Conservation (phyloP, 495 filamentous ascomycete species). For the Aspergillus incahuasiensis region DNA sequence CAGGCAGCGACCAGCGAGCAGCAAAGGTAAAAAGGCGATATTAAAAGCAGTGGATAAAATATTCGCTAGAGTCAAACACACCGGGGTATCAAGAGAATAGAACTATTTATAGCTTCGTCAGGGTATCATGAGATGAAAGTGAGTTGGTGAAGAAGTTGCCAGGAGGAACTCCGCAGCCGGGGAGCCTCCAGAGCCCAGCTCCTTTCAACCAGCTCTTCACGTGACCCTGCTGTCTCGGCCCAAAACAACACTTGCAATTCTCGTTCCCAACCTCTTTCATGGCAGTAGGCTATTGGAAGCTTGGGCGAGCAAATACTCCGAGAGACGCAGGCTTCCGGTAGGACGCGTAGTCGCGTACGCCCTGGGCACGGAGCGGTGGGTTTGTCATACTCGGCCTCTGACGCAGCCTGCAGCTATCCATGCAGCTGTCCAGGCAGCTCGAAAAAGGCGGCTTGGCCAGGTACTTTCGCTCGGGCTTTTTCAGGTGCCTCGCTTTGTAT, state of each 20-base stretch:
- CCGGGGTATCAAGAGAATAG: no score
- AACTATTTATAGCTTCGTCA: neutral
- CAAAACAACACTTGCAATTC: neutral
- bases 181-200: no score
- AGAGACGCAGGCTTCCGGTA: neutral
- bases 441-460: no score
- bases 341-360: neutral
- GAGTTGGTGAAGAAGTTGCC: neutral
- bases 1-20: neutral
- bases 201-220: neutral
- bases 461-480: no score
- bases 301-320: neutral
- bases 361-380: neutral
- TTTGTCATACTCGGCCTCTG: neutral
- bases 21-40: neutral
- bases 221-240: conserved; percentile 6
- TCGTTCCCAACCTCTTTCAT: conserved; percentile 1
- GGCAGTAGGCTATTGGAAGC: neutral
- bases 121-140: neutral
- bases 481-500: no score
- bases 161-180: neutral
- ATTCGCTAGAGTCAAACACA: no score
- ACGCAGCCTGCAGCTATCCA: neutral
- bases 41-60: neutral
- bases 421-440: neutral